Base-by-base conservation (phyloP, 441 rosid genomes). In the Populus trichocarpa region DNA sequence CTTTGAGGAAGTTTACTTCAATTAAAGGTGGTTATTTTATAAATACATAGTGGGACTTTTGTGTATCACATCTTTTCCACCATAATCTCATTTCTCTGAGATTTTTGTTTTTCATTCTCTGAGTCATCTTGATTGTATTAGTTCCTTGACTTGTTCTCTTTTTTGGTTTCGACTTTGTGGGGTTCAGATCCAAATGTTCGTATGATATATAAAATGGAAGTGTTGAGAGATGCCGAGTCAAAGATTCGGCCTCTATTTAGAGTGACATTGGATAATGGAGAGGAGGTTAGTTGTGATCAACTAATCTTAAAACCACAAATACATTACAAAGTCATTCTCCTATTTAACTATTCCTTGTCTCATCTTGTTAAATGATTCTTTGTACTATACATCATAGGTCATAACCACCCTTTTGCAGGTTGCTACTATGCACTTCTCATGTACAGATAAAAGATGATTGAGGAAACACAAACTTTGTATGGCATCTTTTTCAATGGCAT, bases 201-300 rank as follows among this genome's bases (percentile, higher is more conserved):
- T 86, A 82, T 92, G 78, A 79, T 88, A 73, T 94, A 94, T 84
- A 96, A 90, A 89, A 96, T 96, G 99, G 98, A 96, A 87, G 99
- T 93, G 67, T 83, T 96, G 86, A 89, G 97, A 85, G 98, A 96
- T 88, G 84, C 89, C 4, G 95, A 87, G 77, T 90, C 89, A 79
- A 96, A 88, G 89, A 88, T 78, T 80, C 93, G 84, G 73, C 99
- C 99, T 83, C 80, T 94, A 69, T 96, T 94, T 75, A 92, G 90
- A 86, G 99, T 94, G 78, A 87, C 98, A 23, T 75, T 86, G 50
- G 97, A 91, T 81, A 82, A 79, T 69, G 95, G 96, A 84, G 93
- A 96, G 84, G 96, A 91, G 99, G 99, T 96, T 66, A 84, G 93
- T 81, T 81, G 73, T 59, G 64, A 69, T 80, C 70, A 22, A 42